Conservation (phyloP, 768 basidiomycete species). For the Kwoniella botswanensis region DNA sequence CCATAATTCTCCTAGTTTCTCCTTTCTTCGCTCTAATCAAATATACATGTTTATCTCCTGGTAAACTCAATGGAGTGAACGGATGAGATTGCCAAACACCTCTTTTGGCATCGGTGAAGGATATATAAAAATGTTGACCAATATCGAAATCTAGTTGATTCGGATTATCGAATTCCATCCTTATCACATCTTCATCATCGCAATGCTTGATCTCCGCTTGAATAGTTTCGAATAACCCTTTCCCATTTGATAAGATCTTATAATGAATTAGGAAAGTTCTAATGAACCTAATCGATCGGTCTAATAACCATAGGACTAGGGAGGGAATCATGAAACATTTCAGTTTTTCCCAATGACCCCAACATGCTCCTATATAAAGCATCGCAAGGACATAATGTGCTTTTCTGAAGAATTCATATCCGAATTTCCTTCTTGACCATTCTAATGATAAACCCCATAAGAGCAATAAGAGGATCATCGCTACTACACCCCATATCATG, state of each 20-base stretch:
- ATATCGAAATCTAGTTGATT: slow-evolving; percentile 22
- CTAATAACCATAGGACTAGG: slow-evolving; percentile 35
- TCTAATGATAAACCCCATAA: slow-evolving; percentile 32
- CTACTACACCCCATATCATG: slow-evolving; percentile 42
- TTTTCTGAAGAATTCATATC: slow-evolving; percentile 45
- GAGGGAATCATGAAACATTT: slow-evolving; percentile 41
- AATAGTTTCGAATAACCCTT: slow-evolving; percentile 35
- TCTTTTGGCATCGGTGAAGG: slow-evolving; percentile 21
- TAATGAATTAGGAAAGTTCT: slow-evolving; percentile 43
- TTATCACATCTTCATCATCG: slow-evolving; percentile 26
- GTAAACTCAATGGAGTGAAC: slow-evolving; percentile 38
- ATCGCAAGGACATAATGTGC: slow-evolving; percentile 45
- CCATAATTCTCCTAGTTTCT: slow-evolving; percentile 35
- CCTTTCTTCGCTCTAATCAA: slow-evolving; percentile 36
- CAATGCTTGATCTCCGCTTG: slow-evolving; percentile 28
- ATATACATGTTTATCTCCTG: slow-evolving; percentile 28
- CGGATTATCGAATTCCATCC: slow-evolving; percentile 31
- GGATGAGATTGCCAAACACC: slow-evolving; percentile 48
- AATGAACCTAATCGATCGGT: slow-evolving; percentile 28
- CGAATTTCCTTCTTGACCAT: slow-evolving; percentile 32
- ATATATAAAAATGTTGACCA: slow-evolving; percentile 45
- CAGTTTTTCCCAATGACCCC: slow-evolving; percentile 38
- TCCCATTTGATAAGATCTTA: slow-evolving; percentile 30
- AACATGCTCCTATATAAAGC: slow-evolving; percentile 41
- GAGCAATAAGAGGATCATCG: slow-evolving; percentile 31